Percentiles rank a stretch among this genome's conserved stretches.
Conservation (phyloP, 805 yeast species). For the Zygotorulaspora florentina region DNA sequence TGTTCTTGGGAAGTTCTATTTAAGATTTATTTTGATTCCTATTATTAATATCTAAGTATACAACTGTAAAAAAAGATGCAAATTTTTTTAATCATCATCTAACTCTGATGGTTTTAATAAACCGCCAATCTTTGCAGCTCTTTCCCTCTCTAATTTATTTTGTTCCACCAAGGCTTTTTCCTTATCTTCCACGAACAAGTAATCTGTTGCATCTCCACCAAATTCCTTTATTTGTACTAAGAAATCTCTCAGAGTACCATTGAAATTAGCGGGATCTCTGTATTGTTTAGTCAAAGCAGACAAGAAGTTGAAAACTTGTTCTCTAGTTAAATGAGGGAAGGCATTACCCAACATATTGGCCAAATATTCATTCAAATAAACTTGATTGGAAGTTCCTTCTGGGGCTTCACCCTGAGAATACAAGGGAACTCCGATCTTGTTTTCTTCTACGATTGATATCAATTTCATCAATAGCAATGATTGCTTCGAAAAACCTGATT, state of each 20-base stretch:
- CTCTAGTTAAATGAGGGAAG: slow-evolving; percentile 85
- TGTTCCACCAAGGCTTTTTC: slow-evolving; percentile 71
- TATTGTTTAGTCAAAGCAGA: slow-evolving; percentile 70
- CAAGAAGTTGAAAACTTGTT: slow-evolving; percentile 78
- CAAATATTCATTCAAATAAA: slow-evolving; percentile 73
- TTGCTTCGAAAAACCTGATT: slow-evolving; percentile 90
- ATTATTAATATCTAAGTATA: neutral
- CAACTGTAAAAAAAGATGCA: neutral
- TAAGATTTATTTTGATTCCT: neutral
- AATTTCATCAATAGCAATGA: slow-evolving; percentile 78
- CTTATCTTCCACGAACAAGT: slow-evolving; percentile 89
- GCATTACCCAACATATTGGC: slow-evolving; percentile 79
- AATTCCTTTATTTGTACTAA: slow-evolving; percentile 91
- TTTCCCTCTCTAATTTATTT: slow-evolving; percentile 65
- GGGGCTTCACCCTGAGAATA: slow-evolving; percentile 80
- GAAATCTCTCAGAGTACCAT: slow-evolving; percentile 87
- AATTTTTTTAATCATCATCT: slow-evolving; percentile 54
- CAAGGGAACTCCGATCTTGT: slow-evolving; percentile 70
- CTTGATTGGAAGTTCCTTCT: slow-evolving; percentile 76
- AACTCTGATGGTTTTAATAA: slow-evolving; percentile 90
- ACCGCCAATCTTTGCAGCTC: slow-evolving; percentile 87
- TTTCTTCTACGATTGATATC: slow-evolving; percentile 75
- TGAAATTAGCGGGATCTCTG: slow-evolving; percentile 69
- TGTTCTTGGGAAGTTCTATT: neutral
- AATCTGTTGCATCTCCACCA: slow-evolving; percentile 95